Conservation (phyloP, 192 early-diverging fungal genomes). For the Mortierella antarctica region DNA sequence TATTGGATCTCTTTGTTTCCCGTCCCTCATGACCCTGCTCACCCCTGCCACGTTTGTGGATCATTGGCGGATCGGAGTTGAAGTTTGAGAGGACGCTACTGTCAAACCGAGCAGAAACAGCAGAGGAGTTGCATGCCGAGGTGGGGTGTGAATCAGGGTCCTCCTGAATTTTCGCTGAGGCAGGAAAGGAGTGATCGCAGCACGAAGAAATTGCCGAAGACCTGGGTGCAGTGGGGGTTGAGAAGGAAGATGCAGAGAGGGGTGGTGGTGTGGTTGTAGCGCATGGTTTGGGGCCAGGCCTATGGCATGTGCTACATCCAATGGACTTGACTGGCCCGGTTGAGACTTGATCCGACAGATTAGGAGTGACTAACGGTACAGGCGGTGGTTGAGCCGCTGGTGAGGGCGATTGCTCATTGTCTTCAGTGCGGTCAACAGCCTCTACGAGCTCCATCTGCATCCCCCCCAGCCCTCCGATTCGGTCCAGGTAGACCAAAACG, state of each 20-base stretch:
- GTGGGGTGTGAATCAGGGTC: constrained; percentile 3
- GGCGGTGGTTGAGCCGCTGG: not conserved
- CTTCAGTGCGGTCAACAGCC: not conserved
- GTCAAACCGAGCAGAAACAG: not conserved
- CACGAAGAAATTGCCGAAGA: constrained; percentile 1
- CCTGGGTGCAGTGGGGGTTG: not conserved
- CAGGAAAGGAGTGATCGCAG: constrained; percentile 2
- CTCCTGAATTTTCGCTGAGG: not conserved
- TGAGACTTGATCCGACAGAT: not conserved
- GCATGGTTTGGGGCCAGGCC: not conserved
- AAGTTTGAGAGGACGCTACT: not conserved
- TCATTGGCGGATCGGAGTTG: constrained; percentile 34
- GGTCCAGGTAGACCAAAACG: constrained; percentile 77
- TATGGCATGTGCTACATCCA: not conserved
- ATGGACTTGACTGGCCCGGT: not conserved
- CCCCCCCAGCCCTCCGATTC: constrained; percentile 60
- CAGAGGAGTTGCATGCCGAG: not conserved
- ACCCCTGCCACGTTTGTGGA: constrained; percentile 45
- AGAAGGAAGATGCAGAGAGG: not conserved
- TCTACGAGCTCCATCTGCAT: constrained; percentile 22
- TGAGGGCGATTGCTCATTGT: not conserved
- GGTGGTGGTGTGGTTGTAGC: not conserved
- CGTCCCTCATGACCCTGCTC: constrained; percentile 1
- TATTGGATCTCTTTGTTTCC: not conserved
- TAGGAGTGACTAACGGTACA: not conserved